Conservation (phyloP, 2,329 filamentous ascomycete genomes). For the Sphaerostilbella broomeana region DNA sequence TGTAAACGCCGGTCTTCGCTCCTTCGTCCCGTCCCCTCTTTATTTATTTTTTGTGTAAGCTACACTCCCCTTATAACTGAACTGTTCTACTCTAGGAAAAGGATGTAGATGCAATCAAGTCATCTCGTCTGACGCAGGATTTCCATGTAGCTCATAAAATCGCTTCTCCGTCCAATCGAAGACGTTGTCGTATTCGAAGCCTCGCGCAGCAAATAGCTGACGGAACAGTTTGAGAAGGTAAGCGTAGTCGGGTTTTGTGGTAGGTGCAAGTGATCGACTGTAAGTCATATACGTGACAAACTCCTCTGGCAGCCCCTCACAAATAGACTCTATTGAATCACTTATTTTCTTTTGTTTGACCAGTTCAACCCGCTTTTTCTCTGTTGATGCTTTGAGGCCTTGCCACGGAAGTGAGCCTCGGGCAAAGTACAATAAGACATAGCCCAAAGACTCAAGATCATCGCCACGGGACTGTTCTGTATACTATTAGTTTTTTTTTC, state of each 20-base stretch:
- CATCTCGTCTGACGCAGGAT: too few relatives aligned
- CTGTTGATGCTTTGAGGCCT: conserved; percentile 62
- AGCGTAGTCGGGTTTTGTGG: conserved; percentile 70
- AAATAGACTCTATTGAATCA: conserved; percentile 64
- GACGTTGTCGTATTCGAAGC: conserved; percentile 70
- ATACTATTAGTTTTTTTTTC: background rate
- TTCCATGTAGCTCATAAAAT: background rate
- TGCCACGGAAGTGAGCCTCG: conserved; percentile 60
- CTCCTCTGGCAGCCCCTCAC: conserved; percentile 67
- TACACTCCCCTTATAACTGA: too few relatives aligned
- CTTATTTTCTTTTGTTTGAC: conserved; percentile 24
- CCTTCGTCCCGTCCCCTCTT: too few relatives aligned
- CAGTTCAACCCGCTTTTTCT: conserved; percentile 51
- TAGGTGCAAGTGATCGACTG: conserved; percentile 64
- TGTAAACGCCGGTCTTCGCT: too few relatives aligned
- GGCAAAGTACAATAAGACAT: background rate
- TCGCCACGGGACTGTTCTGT: background rate
- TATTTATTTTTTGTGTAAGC: too few relatives aligned
- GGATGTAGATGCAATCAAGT: too few relatives aligned
- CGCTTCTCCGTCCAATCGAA: conserved; percentile 59
- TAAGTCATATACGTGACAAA: conserved; percentile 73
- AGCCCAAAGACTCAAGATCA: background rate
- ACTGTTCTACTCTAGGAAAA: too few relatives aligned
- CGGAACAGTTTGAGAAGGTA: too few relatives aligned
- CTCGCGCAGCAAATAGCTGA: conserved; percentile 70